phyloP scores from a whole-genome alignment of 1,139 yeast genomes.

The Hansenula lynferdii region DNA sequence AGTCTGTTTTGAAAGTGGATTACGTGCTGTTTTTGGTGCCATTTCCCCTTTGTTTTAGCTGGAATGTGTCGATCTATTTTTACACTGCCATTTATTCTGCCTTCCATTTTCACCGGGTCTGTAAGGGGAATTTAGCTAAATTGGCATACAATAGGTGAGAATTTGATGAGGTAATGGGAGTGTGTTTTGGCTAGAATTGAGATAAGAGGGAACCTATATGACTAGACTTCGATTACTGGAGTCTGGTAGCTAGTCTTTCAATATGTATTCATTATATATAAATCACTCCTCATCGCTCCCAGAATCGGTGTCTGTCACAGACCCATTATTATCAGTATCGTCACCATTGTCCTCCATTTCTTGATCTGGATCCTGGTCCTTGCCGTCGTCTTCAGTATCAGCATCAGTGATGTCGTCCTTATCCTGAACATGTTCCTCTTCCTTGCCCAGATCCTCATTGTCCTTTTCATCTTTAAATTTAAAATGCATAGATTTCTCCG shows the following conservation, averaged over 20 bases:
- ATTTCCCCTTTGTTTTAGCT: background rate
- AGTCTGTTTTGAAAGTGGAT: too few relatives aligned
- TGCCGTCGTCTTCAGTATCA: slow-evolving; percentile 7
- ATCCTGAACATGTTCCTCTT: background rate
- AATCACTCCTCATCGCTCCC: background rate
- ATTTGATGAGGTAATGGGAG: background rate
- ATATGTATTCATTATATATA: too few relatives aligned
- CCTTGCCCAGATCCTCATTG: background rate
- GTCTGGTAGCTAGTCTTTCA: too few relatives aligned
- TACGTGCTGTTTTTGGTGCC: too few relatives aligned
- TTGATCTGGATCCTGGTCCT: slow-evolving; percentile 5
- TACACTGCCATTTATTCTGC: background rate
- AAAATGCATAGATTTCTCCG: slow-evolving; percentile 8
- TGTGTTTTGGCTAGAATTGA: background rate
- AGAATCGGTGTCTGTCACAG: background rate
- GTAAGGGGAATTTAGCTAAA: background rate
- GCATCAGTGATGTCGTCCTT: background rate
- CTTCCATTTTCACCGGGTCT: background rate
- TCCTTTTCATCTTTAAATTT: slow-evolving; percentile 3
- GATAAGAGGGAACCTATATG: too few relatives aligned
- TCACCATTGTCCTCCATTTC: background rate
- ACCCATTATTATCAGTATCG: background rate
- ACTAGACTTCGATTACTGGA: too few relatives aligned
- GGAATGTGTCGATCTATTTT: slow-evolving; percentile 2
- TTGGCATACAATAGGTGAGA: too few relatives aligned